Conservation (phyloP, 1,284 basidiomycete genomes). For the Moniliophthora roreri region DNA sequence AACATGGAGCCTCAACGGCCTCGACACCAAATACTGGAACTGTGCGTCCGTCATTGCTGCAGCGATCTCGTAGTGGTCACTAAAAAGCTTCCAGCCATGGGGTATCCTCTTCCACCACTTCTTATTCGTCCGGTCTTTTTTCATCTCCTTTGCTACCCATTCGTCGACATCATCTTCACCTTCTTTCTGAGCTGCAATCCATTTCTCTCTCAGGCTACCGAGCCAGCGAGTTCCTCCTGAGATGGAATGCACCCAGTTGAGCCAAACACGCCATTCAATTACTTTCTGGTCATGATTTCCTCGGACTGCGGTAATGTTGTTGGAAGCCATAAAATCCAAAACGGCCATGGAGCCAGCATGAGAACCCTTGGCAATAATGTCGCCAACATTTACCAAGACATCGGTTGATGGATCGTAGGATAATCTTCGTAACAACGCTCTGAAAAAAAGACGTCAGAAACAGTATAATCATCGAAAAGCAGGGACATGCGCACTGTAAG, state of each 20-base stretch:
- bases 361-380: conserved; percentile 73
- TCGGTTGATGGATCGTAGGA: conserved; percentile 62
- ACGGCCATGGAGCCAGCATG: conserved; percentile 60
- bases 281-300: conserved; percentile 92
- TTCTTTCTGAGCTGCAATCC: conserved; percentile 31
- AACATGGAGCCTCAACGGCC: conserved; percentile 77
- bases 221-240: conserved; percentile 55
- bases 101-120: conserved; percentile 61
- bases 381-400: conserved; percentile 78
- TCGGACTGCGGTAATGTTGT: conserved; percentile 73
- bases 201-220: conserved; percentile 39
- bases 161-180: conserved; percentile 37
- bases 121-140: conserved; percentile 31
- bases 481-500: conserved; percentile 53
- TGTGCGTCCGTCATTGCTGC: conserved; percentile 57
- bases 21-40: conserved; percentile 64
- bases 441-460: conserved; percentile 26
- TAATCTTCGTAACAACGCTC: conserved; percentile 51
- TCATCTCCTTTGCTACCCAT: conserved; percentile 43
- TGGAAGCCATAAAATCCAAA: conserved; percentile 60
- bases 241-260: conserved; percentile 57
- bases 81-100: conserved; percentile 68
- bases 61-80: conserved; percentile 77
- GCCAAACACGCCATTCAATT: conserved; percentile 85
- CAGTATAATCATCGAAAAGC: background rate